phyloP scores from a whole-genome alignment of 163 green algal species.

The Smithsoniella earleae region DNA sequence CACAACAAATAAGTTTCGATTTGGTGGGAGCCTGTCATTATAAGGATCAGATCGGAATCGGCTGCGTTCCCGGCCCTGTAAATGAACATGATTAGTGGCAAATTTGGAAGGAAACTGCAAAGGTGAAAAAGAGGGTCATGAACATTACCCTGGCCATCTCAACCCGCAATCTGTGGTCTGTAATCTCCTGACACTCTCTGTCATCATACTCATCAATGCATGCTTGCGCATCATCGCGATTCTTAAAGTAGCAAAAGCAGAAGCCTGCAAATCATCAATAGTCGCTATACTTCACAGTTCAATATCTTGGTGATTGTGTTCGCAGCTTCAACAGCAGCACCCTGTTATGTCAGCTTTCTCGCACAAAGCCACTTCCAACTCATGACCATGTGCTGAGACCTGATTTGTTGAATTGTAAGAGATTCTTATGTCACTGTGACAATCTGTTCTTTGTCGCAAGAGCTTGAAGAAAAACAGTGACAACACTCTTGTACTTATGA shows the following conservation, averaged over 20 bases:
- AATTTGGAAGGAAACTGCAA: too few relatives aligned
- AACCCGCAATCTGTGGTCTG: constrained; percentile 3
- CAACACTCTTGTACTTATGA: too few relatives aligned
- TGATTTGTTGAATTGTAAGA: not conserved
- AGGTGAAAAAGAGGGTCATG: too few relatives aligned
- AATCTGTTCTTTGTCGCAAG: not conserved
- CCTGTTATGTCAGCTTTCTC: too few relatives aligned
- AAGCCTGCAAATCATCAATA: constrained; percentile 18
- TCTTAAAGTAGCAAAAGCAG: constrained; percentile 29
- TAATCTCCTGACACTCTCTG: constrained; percentile 19
- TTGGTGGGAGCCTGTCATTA: too few relatives aligned
- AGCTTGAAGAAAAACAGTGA: too few relatives aligned
- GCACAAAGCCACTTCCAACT: not conserved
- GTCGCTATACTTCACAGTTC: too few relatives aligned
- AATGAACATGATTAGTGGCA: not conserved
- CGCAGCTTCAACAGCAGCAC: too few relatives aligned
- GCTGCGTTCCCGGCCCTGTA: constrained; percentile 9
- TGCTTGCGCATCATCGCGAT: not conserved
- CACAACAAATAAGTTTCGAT: constrained; percentile 16
- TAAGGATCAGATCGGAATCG: not conserved
- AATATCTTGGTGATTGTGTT: too few relatives aligned
- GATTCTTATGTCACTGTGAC: not conserved
- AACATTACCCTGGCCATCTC: constrained; percentile 18
- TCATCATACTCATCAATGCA: constrained; percentile 24
- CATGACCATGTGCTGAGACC: not conserved